These are phyloP conservation scores for Phaseolus lunatus DNA, from an alignment of 306 rosid genomes.

Conservation along the genomic window DNA sequence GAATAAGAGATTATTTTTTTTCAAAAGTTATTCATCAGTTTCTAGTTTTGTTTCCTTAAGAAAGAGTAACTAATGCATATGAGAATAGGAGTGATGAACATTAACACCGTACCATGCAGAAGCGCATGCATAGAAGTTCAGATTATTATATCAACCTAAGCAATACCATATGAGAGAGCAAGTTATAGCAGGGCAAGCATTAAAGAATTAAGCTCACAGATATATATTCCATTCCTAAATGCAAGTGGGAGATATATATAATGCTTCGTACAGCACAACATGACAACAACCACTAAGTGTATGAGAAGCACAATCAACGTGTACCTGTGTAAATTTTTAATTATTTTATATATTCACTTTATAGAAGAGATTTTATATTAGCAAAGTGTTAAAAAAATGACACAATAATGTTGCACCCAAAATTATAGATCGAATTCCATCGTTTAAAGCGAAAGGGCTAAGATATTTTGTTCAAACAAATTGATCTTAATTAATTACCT, in stretches of 20 bases:
- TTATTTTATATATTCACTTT: background rate
- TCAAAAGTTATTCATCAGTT: background rate
- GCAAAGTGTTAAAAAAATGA: background rate
- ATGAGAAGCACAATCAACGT: slow-evolving; percentile 33
- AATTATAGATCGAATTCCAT: slow-evolving; percentile 8
- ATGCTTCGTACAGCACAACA: slow-evolving; percentile 7
- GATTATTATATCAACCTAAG: slow-evolving; percentile 24
- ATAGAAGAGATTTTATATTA: background rate
- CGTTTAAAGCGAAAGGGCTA: background rate
- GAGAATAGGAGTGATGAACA: slow-evolving; percentile 16
- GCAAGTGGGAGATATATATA: slow-evolving; percentile 41
- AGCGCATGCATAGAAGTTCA: slow-evolving; percentile 26
- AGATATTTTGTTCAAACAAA: background rate
- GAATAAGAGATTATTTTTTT: slow-evolving; percentile 4
- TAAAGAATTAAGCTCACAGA: slow-evolving; percentile 13
- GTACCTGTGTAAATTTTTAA: background rate
- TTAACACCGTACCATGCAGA: slow-evolving; percentile 36
- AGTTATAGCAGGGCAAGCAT: background rate
- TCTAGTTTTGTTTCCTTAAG: background rate
- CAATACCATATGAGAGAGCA: background rate
- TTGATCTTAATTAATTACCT: slow-evolving; percentile 28
- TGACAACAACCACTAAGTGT: slow-evolving; percentile 26
- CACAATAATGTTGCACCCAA: background rate
- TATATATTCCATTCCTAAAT: slow-evolving; percentile 37
- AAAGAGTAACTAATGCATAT: slow-evolving; percentile 9